Percentiles rank a stretch among this genome's conserved stretches.
phyloP scores from a whole-genome alignment of 495 filamentous ascomycete species.

The Trichoderma reesei region DNA sequence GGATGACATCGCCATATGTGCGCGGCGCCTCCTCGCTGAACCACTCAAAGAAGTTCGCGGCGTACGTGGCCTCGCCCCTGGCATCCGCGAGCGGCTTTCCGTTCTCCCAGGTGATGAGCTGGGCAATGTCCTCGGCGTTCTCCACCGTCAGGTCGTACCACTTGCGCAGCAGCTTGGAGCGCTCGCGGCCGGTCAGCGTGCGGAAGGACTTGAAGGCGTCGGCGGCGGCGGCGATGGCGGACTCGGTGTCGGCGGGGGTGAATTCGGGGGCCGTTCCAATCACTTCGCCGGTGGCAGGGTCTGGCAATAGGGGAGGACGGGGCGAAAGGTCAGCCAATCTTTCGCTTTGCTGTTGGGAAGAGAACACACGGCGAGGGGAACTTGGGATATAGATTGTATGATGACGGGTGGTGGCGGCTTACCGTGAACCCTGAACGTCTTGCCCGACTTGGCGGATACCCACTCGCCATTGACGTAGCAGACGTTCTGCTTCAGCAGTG shows the following conservation, averaged over 20 bases:
- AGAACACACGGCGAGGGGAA: not conserved
- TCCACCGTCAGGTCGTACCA: conserved; percentile 89
- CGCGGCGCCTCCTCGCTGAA: conserved; percentile 69
- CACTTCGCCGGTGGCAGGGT: conserved; percentile 68
- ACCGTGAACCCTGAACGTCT: conserved; percentile 75
- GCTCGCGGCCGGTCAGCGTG: conserved; percentile 64
- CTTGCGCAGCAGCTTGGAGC: conserved; percentile 69
- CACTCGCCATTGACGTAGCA: conserved; percentile 83
- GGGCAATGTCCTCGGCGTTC: conserved; percentile 80
- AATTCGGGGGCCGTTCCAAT: conserved; percentile 84
- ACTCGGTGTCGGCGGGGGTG: conserved; percentile 59
- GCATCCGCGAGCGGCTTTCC: conserved; percentile 67
- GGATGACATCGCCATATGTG: conserved; percentile 67
- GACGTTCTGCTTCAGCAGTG: conserved; percentile 67
- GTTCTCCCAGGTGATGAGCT: conserved; percentile 79
- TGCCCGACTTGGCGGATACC: conserved; percentile 61
- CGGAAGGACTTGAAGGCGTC: conserved; percentile 70
- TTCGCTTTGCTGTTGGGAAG: not conserved
- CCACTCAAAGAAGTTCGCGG: conserved; percentile 75
- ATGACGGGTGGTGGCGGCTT: conserved; percentile 10
- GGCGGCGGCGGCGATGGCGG: conserved; percentile 66
- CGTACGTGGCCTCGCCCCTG: conserved; percentile 62
- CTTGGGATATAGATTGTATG: not conserved
- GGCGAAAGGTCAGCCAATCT: conserved; percentile 6
- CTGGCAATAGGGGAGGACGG: conserved; percentile 26